Conservation (phyloP, 225 moss, liverwort and hornwort species). For the Neckera pumila region DNA sequence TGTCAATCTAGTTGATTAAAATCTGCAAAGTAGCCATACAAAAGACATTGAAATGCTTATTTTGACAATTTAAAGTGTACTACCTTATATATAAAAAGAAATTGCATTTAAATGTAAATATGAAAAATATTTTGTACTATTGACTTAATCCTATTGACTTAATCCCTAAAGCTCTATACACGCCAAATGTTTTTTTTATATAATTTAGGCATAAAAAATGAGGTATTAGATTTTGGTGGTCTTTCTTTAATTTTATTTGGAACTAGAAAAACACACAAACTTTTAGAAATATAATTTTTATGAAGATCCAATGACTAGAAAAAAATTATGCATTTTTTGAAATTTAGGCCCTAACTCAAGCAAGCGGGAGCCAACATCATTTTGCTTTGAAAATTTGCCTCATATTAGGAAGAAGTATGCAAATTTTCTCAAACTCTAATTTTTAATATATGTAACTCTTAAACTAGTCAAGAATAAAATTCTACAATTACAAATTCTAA, state of each 20-base stretch:
- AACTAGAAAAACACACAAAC: not conserved
- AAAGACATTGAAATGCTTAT: not conserved
- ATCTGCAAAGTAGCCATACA: not conserved
- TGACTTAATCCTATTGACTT: too few species aligned
- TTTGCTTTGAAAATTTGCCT: not conserved
- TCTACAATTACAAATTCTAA: not conserved
- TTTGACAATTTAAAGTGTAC: not conserved
- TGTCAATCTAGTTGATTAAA: not conserved
- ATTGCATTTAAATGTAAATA: too few species aligned
- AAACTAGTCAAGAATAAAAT: not conserved
- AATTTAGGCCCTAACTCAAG: rapidly evolving
- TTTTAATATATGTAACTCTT: not conserved
- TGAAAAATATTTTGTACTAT: too few species aligned
- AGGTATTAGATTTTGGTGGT: not conserved
- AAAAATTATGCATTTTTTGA: not conserved
- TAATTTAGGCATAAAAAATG: too few species aligned
- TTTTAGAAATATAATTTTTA: not conserved
- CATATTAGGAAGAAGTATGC: too few species aligned
- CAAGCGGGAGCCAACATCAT: rapidly evolving
- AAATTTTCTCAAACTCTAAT: not conserved
- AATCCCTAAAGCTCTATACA: too few species aligned
- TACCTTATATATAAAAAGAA: not conserved
- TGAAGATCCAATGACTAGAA: rapidly evolving
- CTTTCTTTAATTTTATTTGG: not conserved
- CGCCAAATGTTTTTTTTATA: too few species aligned